Base-by-base conservation (phyloP, 768 basidiomycete genomes). In the Podaxis sp. region DNA sequence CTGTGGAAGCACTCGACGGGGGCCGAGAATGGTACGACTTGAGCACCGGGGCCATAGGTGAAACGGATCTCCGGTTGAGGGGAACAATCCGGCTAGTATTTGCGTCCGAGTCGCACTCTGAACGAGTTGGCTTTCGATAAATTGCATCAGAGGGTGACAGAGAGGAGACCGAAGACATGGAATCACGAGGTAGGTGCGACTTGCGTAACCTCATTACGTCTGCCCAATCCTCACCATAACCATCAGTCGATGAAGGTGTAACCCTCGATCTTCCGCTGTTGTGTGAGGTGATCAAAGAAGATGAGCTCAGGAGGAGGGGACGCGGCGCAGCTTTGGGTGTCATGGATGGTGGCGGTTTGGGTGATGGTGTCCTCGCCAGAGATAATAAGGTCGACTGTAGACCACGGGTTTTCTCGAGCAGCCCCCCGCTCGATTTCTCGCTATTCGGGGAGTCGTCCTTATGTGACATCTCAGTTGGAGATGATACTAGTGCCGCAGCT, bases 1-100 rank as follows among this genome's bases (percentile, higher is more conserved):
- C 72, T 0, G 80, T 79, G 5, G 82, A 81, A 2, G 75, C 69
- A 49, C 77, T 72, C 11, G 80, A 76, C 25, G 73, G 68, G n/a
- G 76, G 75, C 41, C 76, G 76, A 71, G 72, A 68, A 61, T 67
- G 73, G 33, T 72, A 70, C 19, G 76, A 70, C 60, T 80, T 77
- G 62, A 78, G 83, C 13, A 73, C 75, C 36, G 85, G 78, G 17
- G 89, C 88, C 86, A 90, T 87, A 3, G 90, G 89, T 3, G 90
- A 91, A 4, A 90, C 72, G 12, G 86, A 85, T 64, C 81, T 82
- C 36, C 90, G 83, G 69, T 89, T 88, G 55, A 92, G 68, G 25
- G 84, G 82, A 13, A 93, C 80, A 53, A 79, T 74, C 55, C 89
- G 81, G 69, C 90, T 89, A 11, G 73, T 67, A 62, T 63, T 69